Conservation (phyloP, 371 early-diverging fungal genomes). For the Dichotomocladium elegans region DNA sequence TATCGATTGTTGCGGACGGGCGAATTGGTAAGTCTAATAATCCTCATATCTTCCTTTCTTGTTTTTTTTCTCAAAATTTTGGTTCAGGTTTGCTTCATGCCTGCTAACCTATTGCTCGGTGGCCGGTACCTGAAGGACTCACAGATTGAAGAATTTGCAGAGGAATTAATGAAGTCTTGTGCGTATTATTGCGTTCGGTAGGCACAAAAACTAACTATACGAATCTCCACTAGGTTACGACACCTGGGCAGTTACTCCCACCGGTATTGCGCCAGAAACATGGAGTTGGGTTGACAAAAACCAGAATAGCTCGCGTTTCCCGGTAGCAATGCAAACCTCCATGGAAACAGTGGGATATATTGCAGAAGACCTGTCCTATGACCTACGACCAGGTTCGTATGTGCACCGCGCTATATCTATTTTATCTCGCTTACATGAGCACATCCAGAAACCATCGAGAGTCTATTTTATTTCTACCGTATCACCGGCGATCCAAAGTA, state of each 20-base stretch:
- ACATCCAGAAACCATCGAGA: constrained; percentile 4
- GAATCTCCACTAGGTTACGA: too few relatives aligned
- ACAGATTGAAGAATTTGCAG: constrained; percentile 17
- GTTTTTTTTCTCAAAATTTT: too few relatives aligned
- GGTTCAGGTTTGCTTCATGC: constrained; percentile 44
- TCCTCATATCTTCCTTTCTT: too few relatives aligned
- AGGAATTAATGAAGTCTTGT: constrained; percentile 37
- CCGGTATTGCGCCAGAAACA: constrained; percentile 41
- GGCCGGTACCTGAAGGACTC: constrained; percentile 28
- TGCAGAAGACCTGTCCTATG: constrained; percentile 15
- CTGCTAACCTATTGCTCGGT: constrained; percentile 40
- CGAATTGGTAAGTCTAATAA: constrained; percentile 36
- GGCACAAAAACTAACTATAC: too few relatives aligned
- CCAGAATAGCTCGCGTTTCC: constrained; percentile 16
- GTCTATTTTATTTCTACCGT: constrained; percentile 69
- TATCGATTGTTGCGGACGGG: constrained; percentile 30
- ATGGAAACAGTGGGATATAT: constrained; percentile 23
- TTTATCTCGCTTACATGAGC: too few relatives aligned
- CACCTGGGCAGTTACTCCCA: constrained; percentile 33
- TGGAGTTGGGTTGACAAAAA: constrained; percentile 42
- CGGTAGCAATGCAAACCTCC: constrained; percentile 20
- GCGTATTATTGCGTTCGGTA: too few relatives aligned
- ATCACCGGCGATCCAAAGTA: constrained; percentile 68
- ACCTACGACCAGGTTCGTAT: constrained; percentile 16
- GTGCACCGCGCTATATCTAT: too few relatives aligned